A percentile compares a stretch with the other conserved stretches of the same genome.
Evolutionary conservation across 768 basidiomycete genomes (phyloP).

Genomic region (Tylopilus sp.): DNA sequence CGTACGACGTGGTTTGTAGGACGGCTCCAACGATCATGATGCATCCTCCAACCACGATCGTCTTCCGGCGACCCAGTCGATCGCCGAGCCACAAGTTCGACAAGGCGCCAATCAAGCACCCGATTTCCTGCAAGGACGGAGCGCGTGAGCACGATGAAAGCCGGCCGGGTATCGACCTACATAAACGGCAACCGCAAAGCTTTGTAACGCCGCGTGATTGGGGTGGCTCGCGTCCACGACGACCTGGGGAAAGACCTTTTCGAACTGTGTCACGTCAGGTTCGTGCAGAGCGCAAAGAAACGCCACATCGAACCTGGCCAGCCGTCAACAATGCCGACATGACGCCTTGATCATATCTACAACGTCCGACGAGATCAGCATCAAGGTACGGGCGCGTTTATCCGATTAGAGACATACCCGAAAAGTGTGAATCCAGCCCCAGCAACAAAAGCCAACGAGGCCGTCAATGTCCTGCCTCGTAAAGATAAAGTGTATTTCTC

Average conservation of each 20-base stretch:
- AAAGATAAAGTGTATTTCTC: constrained; percentile 13
- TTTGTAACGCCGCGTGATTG: constrained; percentile 53
- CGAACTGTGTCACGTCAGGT: constrained; percentile 42
- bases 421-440: constrained; percentile 63
- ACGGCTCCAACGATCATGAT: constrained; percentile 60
- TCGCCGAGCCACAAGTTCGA: constrained; percentile 63
- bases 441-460: constrained; percentile 52
- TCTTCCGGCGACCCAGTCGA: constrained; percentile 52
- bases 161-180: constrained; percentile 26
- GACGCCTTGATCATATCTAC: constrained; percentile 66
- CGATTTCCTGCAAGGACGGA: constrained; percentile 49
- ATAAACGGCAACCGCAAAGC: constrained; percentile 58
- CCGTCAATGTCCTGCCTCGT: constrained; percentile 41
- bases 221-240: constrained; percentile 37
- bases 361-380: not conserved
- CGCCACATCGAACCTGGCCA: constrained; percentile 35
- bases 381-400: not conserved
- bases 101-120: constrained; percentile 61
- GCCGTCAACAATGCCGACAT: constrained; percentile 66
- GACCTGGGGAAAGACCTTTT: constrained; percentile 54
- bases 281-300: not conserved
- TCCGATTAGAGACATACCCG: constrained; percentile 37
- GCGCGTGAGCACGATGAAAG: not conserved
- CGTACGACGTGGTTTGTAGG: constrained; percentile 53
- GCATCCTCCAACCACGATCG: constrained; percentile 54